These are phyloP conservation scores for Hanseniaspora meyeri DNA, from an alignment of 805 yeast genomes.

Conservation along the genomic window DNA sequence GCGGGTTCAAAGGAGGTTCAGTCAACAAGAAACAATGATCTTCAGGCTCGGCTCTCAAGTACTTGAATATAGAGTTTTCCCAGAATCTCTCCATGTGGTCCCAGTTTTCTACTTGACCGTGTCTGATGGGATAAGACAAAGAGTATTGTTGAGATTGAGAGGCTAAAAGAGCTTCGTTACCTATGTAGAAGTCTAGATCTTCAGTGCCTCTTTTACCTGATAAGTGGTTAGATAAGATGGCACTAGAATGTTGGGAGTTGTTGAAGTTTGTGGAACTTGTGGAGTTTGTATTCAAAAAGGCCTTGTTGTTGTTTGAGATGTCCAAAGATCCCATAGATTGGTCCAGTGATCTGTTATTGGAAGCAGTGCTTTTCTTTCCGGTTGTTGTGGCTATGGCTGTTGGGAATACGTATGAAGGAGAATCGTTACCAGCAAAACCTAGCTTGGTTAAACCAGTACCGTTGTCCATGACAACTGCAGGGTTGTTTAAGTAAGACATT, in stretches of 20 bases:
- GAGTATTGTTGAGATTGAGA: constrained; percentile 87
- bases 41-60: constrained; percentile 94
- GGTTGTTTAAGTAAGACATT: constrained; percentile 60
- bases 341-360: constrained; percentile 3
- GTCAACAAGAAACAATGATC: constrained; percentile 92
- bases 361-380: constrained; percentile 27
- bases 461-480: constrained; percentile 96
- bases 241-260: constrained; percentile 18
- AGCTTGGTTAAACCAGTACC: constrained; percentile 97
- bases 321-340: background rate
- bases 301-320: constrained; percentile 1
- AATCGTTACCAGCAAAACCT: constrained; percentile 97
- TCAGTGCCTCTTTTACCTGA: constrained; percentile 77
- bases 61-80: constrained; percentile 94
- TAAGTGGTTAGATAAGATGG: constrained; percentile 30
- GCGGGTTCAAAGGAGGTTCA: constrained; percentile 99
- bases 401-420: constrained; percentile 94
- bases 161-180: constrained; percentile 86
- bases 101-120: constrained; percentile 98
- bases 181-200: constrained; percentile 86
- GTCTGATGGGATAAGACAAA: constrained; percentile 83
- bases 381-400: constrained; percentile 74
- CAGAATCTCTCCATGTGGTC: constrained; percentile 99
- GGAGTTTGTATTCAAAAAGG: constrained; percentile 21
- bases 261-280: constrained; percentile 29